Evolutionary conservation across 495 filamentous ascomycete species (phyloP).

Genomic region (Talaromyces adpressus): DNA sequence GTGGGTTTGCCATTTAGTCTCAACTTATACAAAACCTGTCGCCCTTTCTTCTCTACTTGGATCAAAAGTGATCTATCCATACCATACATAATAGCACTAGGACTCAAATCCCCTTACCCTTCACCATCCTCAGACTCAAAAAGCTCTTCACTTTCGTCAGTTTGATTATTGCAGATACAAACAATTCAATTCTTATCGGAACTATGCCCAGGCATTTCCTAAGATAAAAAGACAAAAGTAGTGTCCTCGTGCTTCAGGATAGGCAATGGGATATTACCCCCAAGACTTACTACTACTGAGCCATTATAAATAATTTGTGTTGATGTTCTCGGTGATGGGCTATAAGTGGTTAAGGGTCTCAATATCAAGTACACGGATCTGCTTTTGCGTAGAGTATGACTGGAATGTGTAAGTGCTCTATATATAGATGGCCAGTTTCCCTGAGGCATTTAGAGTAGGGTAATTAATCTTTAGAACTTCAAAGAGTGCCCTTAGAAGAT

Average conservation of each 20-base stretch:
- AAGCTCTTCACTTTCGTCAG: slow-evolving; percentile 50
- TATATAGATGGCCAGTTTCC: slow-evolving; percentile 63
- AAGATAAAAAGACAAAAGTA: slow-evolving; percentile 68
- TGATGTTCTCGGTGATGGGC: slow-evolving; percentile 55
- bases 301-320: slow-evolving; percentile 69
- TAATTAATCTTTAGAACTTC: slow-evolving; percentile 72
- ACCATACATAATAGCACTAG: slow-evolving; percentile 58
- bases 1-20: slow-evolving; percentile 38
- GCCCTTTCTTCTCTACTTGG: slow-evolving; percentile 59
- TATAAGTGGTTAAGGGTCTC: slow-evolving; percentile 52
- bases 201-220: slow-evolving; percentile 78
- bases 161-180: slow-evolving; percentile 52
- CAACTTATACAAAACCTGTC: slow-evolving; percentile 57
- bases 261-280: slow-evolving; percentile 70
- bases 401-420: slow-evolving; percentile 78
- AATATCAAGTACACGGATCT: slow-evolving; percentile 71
- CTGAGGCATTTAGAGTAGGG: slow-evolving; percentile 67
- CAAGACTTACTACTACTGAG: slow-evolving; percentile 47
- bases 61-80: slow-evolving; percentile 59
- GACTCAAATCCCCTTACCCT: slow-evolving; percentile 61
- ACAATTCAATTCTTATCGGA: slow-evolving; percentile 78
- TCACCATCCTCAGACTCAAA: slow-evolving; percentile 54
- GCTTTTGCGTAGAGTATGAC: slow-evolving; percentile 62
- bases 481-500: slow-evolving; percentile 56
- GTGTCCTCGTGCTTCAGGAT: slow-evolving; percentile 68